Conservation (phyloP, 169 alveolate species). For the Plasmodium gallinaceum region DNA sequence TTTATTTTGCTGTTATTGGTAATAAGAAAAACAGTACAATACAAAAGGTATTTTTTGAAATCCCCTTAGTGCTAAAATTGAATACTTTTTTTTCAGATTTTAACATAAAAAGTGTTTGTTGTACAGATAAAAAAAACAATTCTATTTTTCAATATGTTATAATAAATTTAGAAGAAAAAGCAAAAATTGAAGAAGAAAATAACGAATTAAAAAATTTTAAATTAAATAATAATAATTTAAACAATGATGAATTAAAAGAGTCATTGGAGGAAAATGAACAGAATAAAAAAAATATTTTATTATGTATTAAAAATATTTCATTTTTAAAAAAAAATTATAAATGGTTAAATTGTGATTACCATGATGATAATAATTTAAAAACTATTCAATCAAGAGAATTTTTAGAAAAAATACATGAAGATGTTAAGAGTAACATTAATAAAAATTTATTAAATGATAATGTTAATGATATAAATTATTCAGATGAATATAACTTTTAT, state of each 20-base stretch:
- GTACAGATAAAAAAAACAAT: not conserved
- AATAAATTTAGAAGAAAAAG: not conserved
- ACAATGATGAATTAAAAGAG: not conserved
- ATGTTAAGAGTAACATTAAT: not conserved
- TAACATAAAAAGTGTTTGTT: not conserved
- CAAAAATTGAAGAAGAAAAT: not conserved
- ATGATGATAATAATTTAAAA: conserved; percentile 8
- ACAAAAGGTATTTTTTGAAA: conserved; percentile 12
- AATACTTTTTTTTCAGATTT: not conserved
- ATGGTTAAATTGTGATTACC: not conserved
- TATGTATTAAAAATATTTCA: conserved; percentile 13
- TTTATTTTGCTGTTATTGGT: conserved; percentile 33
- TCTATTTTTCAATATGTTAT: not conserved
- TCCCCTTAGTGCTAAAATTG: conserved; percentile 2
- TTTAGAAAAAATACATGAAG: not conserved
- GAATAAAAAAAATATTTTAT: not conserved
- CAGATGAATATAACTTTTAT: not conserved
- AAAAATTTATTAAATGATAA: not conserved
- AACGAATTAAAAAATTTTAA: not conserved
- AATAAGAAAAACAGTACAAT: conserved; percentile 17
- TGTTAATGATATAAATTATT: not conserved
- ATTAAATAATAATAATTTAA: not conserved
- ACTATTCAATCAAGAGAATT: not conserved
- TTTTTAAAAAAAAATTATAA: not conserved
- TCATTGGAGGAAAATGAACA: not conserved